Conservation (phyloP, 164 flowering plant genomes). For the Stephania japonica region DNA sequence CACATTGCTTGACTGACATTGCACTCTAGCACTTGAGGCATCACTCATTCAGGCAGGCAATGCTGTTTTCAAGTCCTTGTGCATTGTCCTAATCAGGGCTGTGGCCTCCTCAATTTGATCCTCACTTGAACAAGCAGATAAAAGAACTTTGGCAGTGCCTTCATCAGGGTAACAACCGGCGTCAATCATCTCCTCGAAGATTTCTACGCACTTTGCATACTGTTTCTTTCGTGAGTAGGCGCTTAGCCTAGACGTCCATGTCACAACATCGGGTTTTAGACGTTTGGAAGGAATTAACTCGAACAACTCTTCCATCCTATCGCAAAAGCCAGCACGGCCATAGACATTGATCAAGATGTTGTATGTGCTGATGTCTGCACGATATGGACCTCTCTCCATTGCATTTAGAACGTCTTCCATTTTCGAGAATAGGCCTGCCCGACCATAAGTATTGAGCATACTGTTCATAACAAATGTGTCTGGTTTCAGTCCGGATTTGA, state of each 20-base stretch:
- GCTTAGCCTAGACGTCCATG: constrained; percentile 82
- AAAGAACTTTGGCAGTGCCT: constrained; percentile 65
- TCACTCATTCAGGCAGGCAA: constrained; percentile 10
- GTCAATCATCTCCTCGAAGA: constrained; percentile 89
- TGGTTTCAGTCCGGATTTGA: constrained; percentile 53
- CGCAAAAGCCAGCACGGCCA: constrained; percentile 67
- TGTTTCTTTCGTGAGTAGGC: constrained; percentile 73
- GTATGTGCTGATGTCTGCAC: constrained; percentile 76
- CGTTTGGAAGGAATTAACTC: constrained; percentile 39
- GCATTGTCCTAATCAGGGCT: constrained; percentile 66
- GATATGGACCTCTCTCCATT: constrained; percentile 49
- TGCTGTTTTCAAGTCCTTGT: constrained; percentile 36
- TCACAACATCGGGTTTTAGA: constrained; percentile 66
- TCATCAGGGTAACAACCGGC: constrained; percentile 85
- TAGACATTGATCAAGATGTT: constrained; percentile 74
- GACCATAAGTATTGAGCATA: constrained; percentile 75
- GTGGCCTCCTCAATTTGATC: constrained; percentile 79
- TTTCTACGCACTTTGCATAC: constrained; percentile 63
- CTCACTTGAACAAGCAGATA: constrained; percentile 68
- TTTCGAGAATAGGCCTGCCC: constrained; percentile 62
- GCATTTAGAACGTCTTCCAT: constrained; percentile 63
- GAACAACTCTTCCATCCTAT: constrained; percentile 66
- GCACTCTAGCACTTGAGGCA: neutral
- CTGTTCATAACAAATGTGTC: constrained; percentile 76
- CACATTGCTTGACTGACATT: neutral